Evolutionary conservation across 139 green algal species (phyloP).

Genomic region (Gonium pectorale): DNA sequence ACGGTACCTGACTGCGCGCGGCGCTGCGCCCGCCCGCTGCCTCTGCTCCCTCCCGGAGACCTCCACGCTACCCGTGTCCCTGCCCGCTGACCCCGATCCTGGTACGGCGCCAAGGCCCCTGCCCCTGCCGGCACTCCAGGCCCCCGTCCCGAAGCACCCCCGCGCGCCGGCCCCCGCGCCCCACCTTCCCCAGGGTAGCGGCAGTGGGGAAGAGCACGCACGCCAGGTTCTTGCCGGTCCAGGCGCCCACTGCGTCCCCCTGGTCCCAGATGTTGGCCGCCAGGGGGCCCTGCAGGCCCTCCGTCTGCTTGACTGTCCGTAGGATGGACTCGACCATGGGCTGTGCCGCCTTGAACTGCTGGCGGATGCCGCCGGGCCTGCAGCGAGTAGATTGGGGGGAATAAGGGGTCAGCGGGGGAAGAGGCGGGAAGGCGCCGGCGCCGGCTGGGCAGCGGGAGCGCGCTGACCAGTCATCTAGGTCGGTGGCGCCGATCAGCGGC

Average conservation of each 20-base stretch:
- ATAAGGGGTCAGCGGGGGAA: too few relatives aligned
- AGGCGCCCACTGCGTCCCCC: constrained; percentile 84
- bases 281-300: constrained; percentile 62
- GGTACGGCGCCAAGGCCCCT: too few relatives aligned
- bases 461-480: constrained; percentile 90
- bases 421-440: too few relatives aligned
- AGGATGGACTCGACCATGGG: constrained; percentile 84
- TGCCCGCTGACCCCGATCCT: too few relatives aligned
- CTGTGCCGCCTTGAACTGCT: constrained; percentile 89
- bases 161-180: too few relatives aligned
- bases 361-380: constrained; percentile 86
- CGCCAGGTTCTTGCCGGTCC: constrained; percentile 70
- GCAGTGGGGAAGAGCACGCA: constrained; percentile 87
- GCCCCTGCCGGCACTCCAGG: too few relatives aligned
- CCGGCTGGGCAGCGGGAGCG: background rate
- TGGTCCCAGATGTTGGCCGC: constrained; percentile 78
- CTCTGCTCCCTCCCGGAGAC: too few relatives aligned
- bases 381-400: too few relatives aligned
- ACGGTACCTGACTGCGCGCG: too few relatives aligned
- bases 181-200: constrained; percentile 64
- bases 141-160: too few relatives aligned
- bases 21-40: too few relatives aligned
- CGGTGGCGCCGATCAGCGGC: constrained; percentile 91
- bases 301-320: constrained; percentile 67
- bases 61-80: too few relatives aligned